These are phyloP conservation scores for Pisolithus microcarpus DNA, from an alignment of 768 basidiomycete genomes.

Conservation along the genomic window DNA sequence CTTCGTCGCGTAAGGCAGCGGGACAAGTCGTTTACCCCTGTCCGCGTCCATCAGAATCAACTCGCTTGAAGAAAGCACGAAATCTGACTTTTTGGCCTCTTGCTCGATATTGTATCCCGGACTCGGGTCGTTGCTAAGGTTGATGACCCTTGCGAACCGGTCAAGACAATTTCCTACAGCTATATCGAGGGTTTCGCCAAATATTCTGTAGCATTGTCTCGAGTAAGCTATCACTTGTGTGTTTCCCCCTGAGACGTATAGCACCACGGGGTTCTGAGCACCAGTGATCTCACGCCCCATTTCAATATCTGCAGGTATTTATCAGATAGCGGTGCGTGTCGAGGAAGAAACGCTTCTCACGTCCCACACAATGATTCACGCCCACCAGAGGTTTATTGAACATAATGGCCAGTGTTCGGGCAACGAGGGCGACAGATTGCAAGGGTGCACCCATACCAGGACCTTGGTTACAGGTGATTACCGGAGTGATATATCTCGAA, in stretches of 20 bases:
- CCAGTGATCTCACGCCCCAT: constrained; percentile 96
- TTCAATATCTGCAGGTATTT: constrained; percentile 72
- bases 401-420: constrained; percentile 81
- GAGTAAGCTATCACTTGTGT: constrained; percentile 99
- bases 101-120: constrained; percentile 98
- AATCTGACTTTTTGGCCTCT: constrained; percentile 74
- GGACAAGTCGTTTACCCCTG: constrained; percentile 78
- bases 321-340: not conserved
- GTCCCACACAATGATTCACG: constrained; percentile 99
- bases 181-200: constrained; percentile 97
- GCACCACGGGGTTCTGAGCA: constrained; percentile 90
- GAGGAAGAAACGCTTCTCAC: constrained; percentile 42
- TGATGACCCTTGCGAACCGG: constrained; percentile 91
- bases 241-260: constrained; percentile 98
- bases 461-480: constrained; percentile 39
- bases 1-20: constrained; percentile 92
- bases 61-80: constrained; percentile 1
- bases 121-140: constrained; percentile 89
- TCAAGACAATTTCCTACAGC: constrained; percentile 99
- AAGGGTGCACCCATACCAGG: constrained; percentile 99
- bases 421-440: constrained; percentile 90
- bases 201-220: constrained; percentile 93
- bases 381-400: constrained; percentile 90
- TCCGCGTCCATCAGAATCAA: not conserved
- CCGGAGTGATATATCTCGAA: not conserved